Evolutionary conservation across 805 yeast genomes (phyloP).

Genomic region (Yarrowia keelungensis): DNA sequence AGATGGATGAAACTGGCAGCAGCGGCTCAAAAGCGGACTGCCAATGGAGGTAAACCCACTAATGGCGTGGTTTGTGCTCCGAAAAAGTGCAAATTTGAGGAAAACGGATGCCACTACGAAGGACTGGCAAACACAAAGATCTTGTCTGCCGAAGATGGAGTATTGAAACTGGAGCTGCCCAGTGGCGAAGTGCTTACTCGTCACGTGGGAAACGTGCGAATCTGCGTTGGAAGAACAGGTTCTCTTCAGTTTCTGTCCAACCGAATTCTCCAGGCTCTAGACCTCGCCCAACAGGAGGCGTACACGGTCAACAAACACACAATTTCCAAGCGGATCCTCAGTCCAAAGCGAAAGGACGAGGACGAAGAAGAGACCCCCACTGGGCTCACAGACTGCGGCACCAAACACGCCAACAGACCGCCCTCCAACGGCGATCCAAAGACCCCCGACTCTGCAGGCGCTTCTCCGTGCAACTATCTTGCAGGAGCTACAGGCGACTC

Average conservation of each 20-base stretch:
- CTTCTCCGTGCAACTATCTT: conserved; percentile 21
- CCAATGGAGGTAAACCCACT: background rate
- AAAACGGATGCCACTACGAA: conserved; percentile 34
- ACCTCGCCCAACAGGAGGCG: conserved; percentile 15
- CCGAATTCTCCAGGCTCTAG: conserved; percentile 33
- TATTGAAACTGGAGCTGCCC: conserved; percentile 40
- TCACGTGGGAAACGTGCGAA: conserved; percentile 41
- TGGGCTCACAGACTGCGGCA: conserved; percentile 1
- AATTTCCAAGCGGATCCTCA: conserved; percentile 37
- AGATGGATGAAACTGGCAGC: conserved; percentile 45
- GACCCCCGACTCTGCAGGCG: conserved; percentile 39
- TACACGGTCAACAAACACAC: conserved; percentile 40
- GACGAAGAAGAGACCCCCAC: too few relatives aligned
- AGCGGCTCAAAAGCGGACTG: conserved; percentile 4
- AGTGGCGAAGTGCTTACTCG: conserved; percentile 39
- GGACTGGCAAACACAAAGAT: conserved; percentile 44
- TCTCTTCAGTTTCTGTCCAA: conserved; percentile 45
- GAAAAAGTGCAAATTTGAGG: conserved; percentile 5
- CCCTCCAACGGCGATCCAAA: conserved; percentile 5
- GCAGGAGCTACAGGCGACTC: background rate
- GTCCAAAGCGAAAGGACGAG: background rate
- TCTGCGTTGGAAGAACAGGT: conserved; percentile 48
- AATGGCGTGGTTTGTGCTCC: background rate
- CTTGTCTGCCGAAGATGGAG: conserved; percentile 40
- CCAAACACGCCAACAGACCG: background rate